Percentiles rank a stretch among this genome's conserved stretches.
Evolutionary conservation across 140 eudicot genomes (phyloP).

Genomic region (Ambrosia hybrid): DNA sequence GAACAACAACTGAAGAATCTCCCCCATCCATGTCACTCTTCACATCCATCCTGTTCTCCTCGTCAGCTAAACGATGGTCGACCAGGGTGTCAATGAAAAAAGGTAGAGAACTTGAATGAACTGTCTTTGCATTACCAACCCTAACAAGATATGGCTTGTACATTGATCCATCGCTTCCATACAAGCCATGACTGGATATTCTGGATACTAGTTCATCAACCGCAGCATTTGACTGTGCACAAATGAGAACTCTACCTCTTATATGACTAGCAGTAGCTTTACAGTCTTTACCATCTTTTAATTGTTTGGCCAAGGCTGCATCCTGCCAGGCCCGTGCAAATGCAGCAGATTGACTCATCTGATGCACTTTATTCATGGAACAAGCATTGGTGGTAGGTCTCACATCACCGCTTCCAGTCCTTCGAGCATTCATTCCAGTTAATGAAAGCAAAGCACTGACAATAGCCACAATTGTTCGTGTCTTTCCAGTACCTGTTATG

Average conservation of each 20-base stretch:
- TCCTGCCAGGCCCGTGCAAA: slow-evolving; percentile 98
- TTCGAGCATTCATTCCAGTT: slow-evolving; percentile 34
- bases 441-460: slow-evolving; percentile 79
- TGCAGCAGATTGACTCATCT: slow-evolving; percentile 80
- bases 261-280: slow-evolving; percentile 33
- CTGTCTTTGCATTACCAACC: slow-evolving; percentile 95
- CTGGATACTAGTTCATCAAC: slow-evolving; percentile 96
- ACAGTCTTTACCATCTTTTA: slow-evolving; percentile 43
- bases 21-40: slow-evolving; percentile 37
- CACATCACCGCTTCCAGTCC: slow-evolving; percentile 31
- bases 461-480: slow-evolving; percentile 90
- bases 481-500: slow-evolving; percentile 84
- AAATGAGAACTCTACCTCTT: slow-evolving; percentile 78
- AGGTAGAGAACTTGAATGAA: slow-evolving; percentile 80
- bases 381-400: neutral
- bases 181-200: slow-evolving; percentile 78
- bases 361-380: slow-evolving; percentile 19
- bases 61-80: slow-evolving; percentile 68
- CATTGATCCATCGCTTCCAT: slow-evolving; percentile 69
- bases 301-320: slow-evolving; percentile 91
- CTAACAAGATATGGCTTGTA: slow-evolving; percentile 96
- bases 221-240: slow-evolving; percentile 99
- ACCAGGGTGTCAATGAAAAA: slow-evolving; percentile 91
- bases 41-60: slow-evolving; percentile 55
- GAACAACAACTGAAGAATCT: slow-evolving; percentile 54